Evolutionary conservation across 768 basidiomycete species (phyloP).

Genomic region (Tylopilus balloui): DNA sequence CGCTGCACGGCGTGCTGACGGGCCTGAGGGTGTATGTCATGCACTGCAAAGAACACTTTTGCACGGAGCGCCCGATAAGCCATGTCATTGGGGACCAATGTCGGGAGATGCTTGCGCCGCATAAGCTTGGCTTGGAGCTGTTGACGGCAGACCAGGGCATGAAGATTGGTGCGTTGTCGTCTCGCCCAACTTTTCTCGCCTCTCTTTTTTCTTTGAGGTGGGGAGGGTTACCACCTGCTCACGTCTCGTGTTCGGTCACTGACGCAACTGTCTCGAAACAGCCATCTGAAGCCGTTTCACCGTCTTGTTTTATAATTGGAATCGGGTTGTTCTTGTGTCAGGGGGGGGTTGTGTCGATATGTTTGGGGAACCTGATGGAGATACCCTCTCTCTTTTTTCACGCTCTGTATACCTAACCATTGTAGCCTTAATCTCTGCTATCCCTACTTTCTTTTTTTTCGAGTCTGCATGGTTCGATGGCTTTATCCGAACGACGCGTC

Average conservation of each 20-base stretch:
- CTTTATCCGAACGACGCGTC: not conserved
- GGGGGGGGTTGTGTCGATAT: slow-evolving; percentile 1
- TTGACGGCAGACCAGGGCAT: slow-evolving; percentile 75
- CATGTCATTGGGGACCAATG: slow-evolving; percentile 75
- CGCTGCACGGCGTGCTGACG: slow-evolving; percentile 47
- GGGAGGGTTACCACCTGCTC: too few relatives aligned
- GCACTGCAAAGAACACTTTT: slow-evolving; percentile 80
- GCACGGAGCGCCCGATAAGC: slow-evolving; percentile 47
- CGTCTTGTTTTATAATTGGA: not conserved
- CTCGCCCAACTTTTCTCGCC: too few relatives aligned
- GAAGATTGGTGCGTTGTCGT: slow-evolving; percentile 59
- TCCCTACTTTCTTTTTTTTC: not conserved
- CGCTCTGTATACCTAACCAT: slow-evolving; percentile 34
- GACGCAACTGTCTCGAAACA: not conserved
- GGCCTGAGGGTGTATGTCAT: slow-evolving; percentile 73
- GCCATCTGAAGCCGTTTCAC: not conserved
- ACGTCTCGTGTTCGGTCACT: not conserved
- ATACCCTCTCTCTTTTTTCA: slow-evolving; percentile 15
- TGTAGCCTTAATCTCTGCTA: slow-evolving; percentile 47
- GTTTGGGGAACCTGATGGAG: slow-evolving; percentile 4
- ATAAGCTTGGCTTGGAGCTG: slow-evolving; percentile 67
- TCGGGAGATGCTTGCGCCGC: slow-evolving; percentile 51
- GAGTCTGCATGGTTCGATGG: too few relatives aligned
- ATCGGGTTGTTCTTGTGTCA: too few relatives aligned
- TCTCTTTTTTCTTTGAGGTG: not conserved